A percentile compares a stretch with the other conserved stretches of the same genome.
Conservation (phyloP, 2,329 filamentous ascomycete genomes). For the Fusarium sulawesiense region DNA sequence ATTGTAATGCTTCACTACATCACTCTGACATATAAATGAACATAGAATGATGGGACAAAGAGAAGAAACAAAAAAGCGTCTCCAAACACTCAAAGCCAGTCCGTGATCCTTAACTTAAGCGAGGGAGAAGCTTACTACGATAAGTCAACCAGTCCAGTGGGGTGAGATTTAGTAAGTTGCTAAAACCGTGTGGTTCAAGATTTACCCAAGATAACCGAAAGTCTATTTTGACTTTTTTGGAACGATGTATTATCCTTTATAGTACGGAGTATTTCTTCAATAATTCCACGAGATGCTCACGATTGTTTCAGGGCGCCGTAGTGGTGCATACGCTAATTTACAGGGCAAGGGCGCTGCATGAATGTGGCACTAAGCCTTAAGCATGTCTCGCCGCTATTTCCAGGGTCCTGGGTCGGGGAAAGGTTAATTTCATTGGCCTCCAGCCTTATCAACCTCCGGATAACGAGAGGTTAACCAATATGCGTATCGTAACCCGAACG, state of each 20-base stretch:
- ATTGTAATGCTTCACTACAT: too few relatives aligned
- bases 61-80: too few relatives aligned
- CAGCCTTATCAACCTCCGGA: not conserved
- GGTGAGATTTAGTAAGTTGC: not conserved
- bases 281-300: not conserved
- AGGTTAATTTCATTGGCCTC: not conserved
- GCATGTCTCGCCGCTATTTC: not conserved
- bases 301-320: not conserved
- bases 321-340: not conserved
- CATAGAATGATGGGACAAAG: not conserved
- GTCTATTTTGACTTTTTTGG: not conserved
- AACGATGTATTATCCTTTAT: not conserved
- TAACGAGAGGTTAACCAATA: not conserved
- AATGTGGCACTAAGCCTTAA: not conserved
- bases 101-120: too few relatives aligned
- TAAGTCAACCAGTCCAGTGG: not conserved
- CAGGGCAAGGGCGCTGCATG: not conserved
- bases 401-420: not conserved
- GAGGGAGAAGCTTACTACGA: rapidly evolving
- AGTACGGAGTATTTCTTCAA: too few relatives aligned
- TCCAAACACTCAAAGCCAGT: too few relatives aligned
- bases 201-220: not conserved
- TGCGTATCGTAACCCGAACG: not conserved
- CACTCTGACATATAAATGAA: not conserved
- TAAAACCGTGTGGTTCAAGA: not conserved